Base-by-base conservation (phyloP, 2,329 filamentous ascomycete species). In the Ceratocystiopsis sp. region DNA sequence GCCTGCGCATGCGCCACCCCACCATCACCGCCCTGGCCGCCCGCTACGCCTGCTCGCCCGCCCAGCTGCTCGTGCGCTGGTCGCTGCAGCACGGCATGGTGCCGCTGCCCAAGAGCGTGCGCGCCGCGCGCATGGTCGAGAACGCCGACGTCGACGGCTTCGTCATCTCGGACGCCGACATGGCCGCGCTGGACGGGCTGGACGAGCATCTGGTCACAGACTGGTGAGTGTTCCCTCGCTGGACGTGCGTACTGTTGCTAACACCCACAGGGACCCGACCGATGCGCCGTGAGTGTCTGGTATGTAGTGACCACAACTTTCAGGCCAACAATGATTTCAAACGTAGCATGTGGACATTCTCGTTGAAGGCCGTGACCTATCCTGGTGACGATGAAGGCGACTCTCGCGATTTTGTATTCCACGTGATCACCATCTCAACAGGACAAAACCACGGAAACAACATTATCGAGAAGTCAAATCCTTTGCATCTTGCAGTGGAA, bases 51-150 rank as follows among this genome's bases (percentile, higher is more conserved):
- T 84, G 78, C 56, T 78, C 76, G 0, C 71, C 78, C 1, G 82
- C 77, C 4, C 84, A 91, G 58, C 61, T 93, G 34, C 62, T 91
- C 56, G 69, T 93, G 39, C 62, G 81, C 44, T 91, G 84, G 84
- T 79, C 75, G 43, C 59, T 89, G 49, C 83, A 91, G 57, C 73
- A 85, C 54, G 75, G 73, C 34, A 78, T 78, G 52, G 72, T 85
- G 38, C 75, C 79, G 5, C 61, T 87, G 48, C 82, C 82, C 5
- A 87, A 91, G 67, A 84, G 79, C 55, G 65, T 71, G 18, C 71
- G 64, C 46, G 65, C 65, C 53, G 67, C 72, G 40, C 67, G 81
- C 21, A 76, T 86, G 44, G 51, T 70, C 5, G 71, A 77, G 54
- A 87, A 86, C 55, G 73, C 67, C 3, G 58, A 73, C 35, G 65